A percentile compares a stretch with the other conserved stretches of the same genome.
phyloP scores from a whole-genome alignment of 306 rosid species.

The Dalbergia oliveri region DNA sequence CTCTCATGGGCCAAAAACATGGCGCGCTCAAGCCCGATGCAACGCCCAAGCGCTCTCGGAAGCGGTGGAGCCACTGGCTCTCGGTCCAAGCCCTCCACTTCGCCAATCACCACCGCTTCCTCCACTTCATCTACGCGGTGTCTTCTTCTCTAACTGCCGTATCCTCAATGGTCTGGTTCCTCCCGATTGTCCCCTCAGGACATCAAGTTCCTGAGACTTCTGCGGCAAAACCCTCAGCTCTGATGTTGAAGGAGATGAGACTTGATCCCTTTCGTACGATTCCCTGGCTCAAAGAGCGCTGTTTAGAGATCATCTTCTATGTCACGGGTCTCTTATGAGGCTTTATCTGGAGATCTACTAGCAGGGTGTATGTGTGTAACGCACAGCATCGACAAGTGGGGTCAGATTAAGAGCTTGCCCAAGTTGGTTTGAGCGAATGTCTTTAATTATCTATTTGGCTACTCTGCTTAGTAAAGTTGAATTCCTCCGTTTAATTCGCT shows the following conservation, averaged over 20 bases:
- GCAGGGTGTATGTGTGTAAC: fast-evolving
- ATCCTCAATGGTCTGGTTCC: too few relatives aligned
- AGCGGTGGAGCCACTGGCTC: too few relatives aligned
- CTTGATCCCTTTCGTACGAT: not conserved
- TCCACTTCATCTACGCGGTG: too few relatives aligned
- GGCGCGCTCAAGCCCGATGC: too few relatives aligned
- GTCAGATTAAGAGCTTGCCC: not conserved
- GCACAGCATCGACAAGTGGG: not conserved
- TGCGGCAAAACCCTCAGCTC: not conserved
- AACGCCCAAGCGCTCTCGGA: too few relatives aligned
- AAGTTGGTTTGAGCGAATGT: not conserved
- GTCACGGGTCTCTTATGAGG: not conserved
- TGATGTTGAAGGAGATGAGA: not conserved
- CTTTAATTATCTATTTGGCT: too few relatives aligned
- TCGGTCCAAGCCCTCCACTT: too few relatives aligned
- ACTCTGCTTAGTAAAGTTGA: not conserved
- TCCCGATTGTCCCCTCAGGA: too few relatives aligned
- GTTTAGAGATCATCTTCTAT: not conserved
- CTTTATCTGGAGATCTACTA: constrained; percentile 16
- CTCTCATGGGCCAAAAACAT: too few relatives aligned
- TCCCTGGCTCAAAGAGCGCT: constrained; percentile 12
- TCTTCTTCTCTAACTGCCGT: too few relatives aligned
- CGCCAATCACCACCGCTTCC: too few relatives aligned
- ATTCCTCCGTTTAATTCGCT: not conserved
- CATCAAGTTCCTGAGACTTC: not conserved